phyloP scores from a whole-genome alignment of 2,329 filamentous ascomycete genomes.

The Epichloe sp. region DNA sequence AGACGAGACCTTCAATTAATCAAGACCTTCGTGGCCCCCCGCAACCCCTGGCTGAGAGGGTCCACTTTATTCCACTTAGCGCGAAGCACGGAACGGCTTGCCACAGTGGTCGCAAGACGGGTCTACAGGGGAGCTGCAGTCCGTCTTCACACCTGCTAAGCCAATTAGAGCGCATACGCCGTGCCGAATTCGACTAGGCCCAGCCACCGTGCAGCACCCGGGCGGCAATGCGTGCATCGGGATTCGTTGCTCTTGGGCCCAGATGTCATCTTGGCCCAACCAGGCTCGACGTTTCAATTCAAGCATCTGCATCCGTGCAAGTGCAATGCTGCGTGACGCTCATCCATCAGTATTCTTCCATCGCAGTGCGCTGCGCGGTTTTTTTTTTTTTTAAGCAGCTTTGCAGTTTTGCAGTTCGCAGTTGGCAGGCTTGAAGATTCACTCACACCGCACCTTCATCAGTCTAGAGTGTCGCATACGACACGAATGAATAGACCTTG shows the following conservation, averaged over 20 bases:
- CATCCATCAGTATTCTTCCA: background rate
- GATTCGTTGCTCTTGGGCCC: conserved; percentile 15
- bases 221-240: conserved; percentile 29
- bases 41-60: too few species aligned
- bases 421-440: background rate
- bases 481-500: too few species aligned
- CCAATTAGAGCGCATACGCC: conserved; percentile 25
- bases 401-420: background rate
- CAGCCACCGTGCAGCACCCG: conserved; percentile 20
- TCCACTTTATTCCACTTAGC: background rate
- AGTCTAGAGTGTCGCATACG: too few species aligned
- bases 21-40: too few species aligned
- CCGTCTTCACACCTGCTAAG: background rate
- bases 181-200: conserved; percentile 20
- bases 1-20: too few species aligned
- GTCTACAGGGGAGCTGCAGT: background rate
- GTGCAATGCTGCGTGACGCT: background rate
- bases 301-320: background rate
- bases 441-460: too few species aligned
- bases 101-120: background rate
- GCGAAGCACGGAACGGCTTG: too few species aligned
- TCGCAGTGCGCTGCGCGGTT: background rate
- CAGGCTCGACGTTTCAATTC: background rate
- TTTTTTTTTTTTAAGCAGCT: too few species aligned
- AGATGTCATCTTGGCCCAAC: too few species aligned